These are phyloP conservation scores for Talaromyces islandicus DNA, from an alignment of 2,329 filamentous ascomycete genomes.

Conservation along the genomic window DNA sequence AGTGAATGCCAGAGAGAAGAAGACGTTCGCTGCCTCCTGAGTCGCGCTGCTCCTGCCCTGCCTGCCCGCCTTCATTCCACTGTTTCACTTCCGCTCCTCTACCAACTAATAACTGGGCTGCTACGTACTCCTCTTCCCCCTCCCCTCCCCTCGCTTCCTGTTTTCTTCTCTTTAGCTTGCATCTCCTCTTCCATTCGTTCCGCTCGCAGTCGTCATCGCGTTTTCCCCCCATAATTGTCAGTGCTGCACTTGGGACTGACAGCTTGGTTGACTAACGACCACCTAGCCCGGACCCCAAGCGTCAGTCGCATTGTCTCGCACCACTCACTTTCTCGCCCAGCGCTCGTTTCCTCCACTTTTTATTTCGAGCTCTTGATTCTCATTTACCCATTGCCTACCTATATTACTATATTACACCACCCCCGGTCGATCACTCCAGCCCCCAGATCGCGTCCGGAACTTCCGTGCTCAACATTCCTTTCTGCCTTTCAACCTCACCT, in stretches of 20 bases:
- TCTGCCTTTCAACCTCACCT: not conserved
- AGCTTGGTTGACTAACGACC: not conserved
- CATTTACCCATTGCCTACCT: not conserved
- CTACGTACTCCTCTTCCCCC: not conserved
- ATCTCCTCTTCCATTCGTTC: not conserved
- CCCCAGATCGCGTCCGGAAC: not conserved
- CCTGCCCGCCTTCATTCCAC: conserved; percentile 10
- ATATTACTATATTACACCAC: not conserved
- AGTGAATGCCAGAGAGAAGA: not conserved
- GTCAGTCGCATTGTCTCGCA: not conserved
- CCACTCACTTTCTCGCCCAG: not conserved
- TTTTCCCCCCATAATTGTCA: not conserved
- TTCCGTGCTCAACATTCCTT: not conserved
- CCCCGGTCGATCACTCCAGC: not conserved
- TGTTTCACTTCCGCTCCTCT: conserved; percentile 2
- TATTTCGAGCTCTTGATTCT: not conserved
- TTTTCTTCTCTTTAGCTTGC: not conserved
- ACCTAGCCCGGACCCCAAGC: not conserved
- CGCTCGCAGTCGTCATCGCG: not conserved
- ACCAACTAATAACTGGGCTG: not conserved
- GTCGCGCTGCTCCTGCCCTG: not conserved
- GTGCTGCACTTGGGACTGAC: not conserved
- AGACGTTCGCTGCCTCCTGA: not conserved
- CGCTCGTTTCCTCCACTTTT: not conserved
- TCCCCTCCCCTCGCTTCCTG: not conserved